Evolutionary conservation across 768 basidiomycete species (phyloP), one percentile per base, ranked within the genome.

Genomic region (Dacryopinax primogenitus): DNA sequence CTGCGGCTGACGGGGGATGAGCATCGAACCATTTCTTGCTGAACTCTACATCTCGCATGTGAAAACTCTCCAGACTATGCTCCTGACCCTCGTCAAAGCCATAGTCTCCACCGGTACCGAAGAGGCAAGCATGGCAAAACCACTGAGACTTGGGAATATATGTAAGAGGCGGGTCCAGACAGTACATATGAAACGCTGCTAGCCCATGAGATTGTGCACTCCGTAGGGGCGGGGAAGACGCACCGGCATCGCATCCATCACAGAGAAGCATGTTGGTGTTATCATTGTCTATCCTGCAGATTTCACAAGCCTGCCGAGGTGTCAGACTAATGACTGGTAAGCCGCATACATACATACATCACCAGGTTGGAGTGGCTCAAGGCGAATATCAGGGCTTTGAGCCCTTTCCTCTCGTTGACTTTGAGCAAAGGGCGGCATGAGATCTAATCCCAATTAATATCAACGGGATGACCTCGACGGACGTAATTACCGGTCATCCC

Each of bases 51-150:
- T 96, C 96, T 35, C 94, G 84, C 47, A 87, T 88, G 71, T 93
- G 92, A 76, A 98, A 98, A 71, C 85, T 92, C 30, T 88, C 82
- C 37, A 99, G 81, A 67, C 85, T 85, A 74, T 99, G 96, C 69
- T 98, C 95, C 75, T 97, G 88, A 39, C 96, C 96, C 72, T 97
- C 94, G 70, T 97, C 96, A 71, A 98, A 99, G 33, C 96, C 96
- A 71, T 90, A 99, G 76, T 97, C 96, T 63, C 90, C 90, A 12
- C 95, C 94, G 0, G 91, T 94, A 37, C 86, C 87, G 39, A 92
- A 82, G 23, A 99, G 79, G 73, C 96, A 99, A 1, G 86, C 85
- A 70, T 88, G 88, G 74, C 96, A 99, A 73, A 85, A 97, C 95
- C 95, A 99, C 68, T 95, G 87, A 39, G 93, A 92, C 72, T 87